phyloP scores from a whole-genome alignment of 495 filamentous ascomycete genomes.

The Evernia prunastri region DNA sequence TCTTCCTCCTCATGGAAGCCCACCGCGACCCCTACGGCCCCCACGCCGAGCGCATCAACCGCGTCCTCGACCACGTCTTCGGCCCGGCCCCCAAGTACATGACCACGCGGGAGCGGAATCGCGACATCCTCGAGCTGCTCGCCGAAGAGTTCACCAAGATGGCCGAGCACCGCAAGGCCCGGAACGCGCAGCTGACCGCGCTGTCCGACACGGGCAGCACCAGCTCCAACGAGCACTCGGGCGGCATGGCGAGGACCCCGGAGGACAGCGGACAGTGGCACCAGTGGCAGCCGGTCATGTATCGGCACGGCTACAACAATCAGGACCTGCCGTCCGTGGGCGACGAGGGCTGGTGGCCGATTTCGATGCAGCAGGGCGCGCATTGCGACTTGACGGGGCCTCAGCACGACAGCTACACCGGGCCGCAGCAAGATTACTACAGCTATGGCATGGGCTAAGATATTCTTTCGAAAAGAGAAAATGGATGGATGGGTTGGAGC shows the following conservation, averaged over 20 bases:
- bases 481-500: too few relatives aligned
- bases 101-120: constrained; percentile 16
- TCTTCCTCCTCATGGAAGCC: constrained; percentile 48
- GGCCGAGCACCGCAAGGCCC: background rate
- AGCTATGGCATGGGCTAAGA: background rate
- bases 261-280: constrained; percentile 1
- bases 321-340: background rate
- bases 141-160: constrained; percentile 9
- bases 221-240: background rate
- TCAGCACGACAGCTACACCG: background rate
- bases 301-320: constrained; percentile 1
- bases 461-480: background rate
- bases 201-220: background rate
- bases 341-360: constrained; percentile 3
- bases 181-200: background rate
- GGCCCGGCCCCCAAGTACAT: constrained; percentile 8
- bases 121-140: constrained; percentile 12
- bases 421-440: background rate
- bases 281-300: constrained; percentile 6
- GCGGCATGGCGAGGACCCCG: background rate
- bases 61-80: constrained; percentile 19
- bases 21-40: constrained; percentile 9
- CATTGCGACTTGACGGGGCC: background rate
- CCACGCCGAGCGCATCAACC: constrained; percentile 10
- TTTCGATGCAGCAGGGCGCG: background rate